Evolutionary conservation across 2,329 filamentous ascomycete species (phyloP).

Genomic region (Neospermospora avenae): DNA sequence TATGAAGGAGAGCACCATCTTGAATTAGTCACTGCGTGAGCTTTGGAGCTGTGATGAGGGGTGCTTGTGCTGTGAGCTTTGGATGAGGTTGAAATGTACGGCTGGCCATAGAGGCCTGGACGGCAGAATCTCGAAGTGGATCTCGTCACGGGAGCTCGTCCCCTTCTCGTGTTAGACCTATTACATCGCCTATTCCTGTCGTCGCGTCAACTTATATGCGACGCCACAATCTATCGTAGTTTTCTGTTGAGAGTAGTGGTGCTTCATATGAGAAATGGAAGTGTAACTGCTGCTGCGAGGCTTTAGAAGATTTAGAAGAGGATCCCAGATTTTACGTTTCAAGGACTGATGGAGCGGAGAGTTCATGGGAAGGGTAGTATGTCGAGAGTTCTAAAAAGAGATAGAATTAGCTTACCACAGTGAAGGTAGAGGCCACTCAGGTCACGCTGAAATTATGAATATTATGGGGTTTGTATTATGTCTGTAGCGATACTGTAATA

Average conservation of each 20-base stretch:
- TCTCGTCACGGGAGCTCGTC: not conserved
- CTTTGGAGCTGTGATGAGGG: not conserved
- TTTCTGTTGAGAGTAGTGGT: too few relatives aligned
- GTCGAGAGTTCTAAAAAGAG: too few relatives aligned
- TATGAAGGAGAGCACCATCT: slow-evolving; percentile 74
- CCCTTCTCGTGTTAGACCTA: not conserved
- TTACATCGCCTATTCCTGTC: too few relatives aligned
- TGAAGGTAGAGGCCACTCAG: too few relatives aligned
- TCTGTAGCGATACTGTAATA: too few relatives aligned
- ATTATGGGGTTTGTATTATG: too few relatives aligned
- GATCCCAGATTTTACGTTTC: not conserved
- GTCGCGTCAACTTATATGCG: not conserved
- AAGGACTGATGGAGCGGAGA: not conserved
- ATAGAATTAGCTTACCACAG: too few relatives aligned
- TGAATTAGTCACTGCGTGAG: slow-evolving; percentile 5
- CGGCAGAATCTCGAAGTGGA: not conserved
- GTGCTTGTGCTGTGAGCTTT: not conserved
- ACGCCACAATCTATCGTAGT: not conserved
- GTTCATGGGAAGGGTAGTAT: not conserved
- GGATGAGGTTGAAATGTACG: not conserved
- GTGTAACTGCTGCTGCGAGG: not conserved
- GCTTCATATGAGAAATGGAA: too few relatives aligned
- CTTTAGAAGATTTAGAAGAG: not conserved
- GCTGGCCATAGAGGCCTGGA: not conserved
- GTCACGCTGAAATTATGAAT: too few relatives aligned